A percentile compares a stretch with the other conserved stretches of the same genome.
These are phyloP conservation scores for Lactifluus piperatus DNA, from an alignment of 768 basidiomycete species.

Conservation along the genomic window DNA sequence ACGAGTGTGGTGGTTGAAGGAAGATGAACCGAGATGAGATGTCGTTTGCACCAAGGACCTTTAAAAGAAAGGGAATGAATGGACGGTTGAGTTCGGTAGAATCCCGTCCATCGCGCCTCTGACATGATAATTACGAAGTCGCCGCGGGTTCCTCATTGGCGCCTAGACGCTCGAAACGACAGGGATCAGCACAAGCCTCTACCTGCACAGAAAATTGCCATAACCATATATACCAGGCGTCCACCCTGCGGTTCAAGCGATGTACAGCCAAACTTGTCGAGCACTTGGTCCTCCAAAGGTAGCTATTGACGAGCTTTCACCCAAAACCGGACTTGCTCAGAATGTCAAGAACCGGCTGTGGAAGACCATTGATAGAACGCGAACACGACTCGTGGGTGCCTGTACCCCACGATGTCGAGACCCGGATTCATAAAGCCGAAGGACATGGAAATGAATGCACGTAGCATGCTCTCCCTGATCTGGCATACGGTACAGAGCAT, in stretches of 20 bases:
- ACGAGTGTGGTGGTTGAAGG: neutral
- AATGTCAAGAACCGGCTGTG: neutral
- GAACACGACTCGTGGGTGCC: neutral
- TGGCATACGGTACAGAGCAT: neutral
- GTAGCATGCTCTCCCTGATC: neutral
- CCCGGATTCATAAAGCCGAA: neutral
- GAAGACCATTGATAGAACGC: neutral
- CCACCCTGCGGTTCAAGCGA: neutral
- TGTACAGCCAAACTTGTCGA: neutral
- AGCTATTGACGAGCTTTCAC: neutral
- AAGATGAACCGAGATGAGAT: neutral
- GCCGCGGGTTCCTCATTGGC: constrained; percentile 10
- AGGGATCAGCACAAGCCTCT: constrained; percentile 8
- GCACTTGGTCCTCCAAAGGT: neutral
- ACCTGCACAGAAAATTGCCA: constrained; percentile 1
- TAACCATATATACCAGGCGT: neutral
- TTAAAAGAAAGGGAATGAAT: constrained; percentile 1
- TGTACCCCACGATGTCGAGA: neutral
- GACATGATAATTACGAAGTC: constrained; percentile 11
- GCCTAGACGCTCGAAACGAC: constrained; percentile 8
- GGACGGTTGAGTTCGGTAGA: neutral
- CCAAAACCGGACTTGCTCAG: neutral
- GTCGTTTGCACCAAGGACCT: neutral
- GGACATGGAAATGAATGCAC: neutral
- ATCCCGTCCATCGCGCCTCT: constrained; percentile 13